Evolutionary conservation across 192 early-diverging fungal genomes (phyloP).

Genomic region (Coemansia sp.): DNA sequence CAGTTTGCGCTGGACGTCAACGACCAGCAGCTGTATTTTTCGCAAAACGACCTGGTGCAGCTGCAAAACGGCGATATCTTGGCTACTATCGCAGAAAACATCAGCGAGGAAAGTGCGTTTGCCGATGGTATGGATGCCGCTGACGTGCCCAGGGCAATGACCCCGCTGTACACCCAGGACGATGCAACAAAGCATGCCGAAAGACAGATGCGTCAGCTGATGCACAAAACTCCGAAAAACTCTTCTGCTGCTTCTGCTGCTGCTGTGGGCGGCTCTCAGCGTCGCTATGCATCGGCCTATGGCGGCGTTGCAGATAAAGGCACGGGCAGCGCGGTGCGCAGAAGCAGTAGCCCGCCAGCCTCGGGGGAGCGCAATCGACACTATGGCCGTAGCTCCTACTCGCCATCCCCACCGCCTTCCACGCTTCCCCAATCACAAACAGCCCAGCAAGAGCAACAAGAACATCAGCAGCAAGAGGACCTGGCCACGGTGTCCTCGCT

Average conservation of each 20-base stretch:
- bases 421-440: neutral
- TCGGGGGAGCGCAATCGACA: conserved; percentile 10
- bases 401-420: conserved; percentile 22
- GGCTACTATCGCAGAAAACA: conserved; percentile 2
- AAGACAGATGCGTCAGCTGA: conserved; percentile 10
- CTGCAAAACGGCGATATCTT: conserved; percentile 8
- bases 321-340: conserved; percentile 6
- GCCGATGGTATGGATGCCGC: conserved; percentile 2
- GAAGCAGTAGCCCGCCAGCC: conserved; percentile 48
- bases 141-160: conserved; percentile 41
- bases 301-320: neutral
- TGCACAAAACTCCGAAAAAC: neutral
- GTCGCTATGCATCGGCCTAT: neutral
- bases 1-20: conserved; percentile 79
- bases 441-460: neutral
- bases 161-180: conserved; percentile 52
- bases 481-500: neutral
- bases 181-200: conserved; percentile 25
- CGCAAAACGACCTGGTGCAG: conserved; percentile 52
- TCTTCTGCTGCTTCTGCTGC: neutral
- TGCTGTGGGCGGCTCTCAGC: neutral
- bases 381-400: conserved; percentile 20
- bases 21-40: conserved; percentile 72
- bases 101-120: conserved; percentile 8
- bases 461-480: neutral